phyloP scores from a whole-genome alignment of 2,329 filamentous ascomycete genomes.

The Fusarium sp. region DNA sequence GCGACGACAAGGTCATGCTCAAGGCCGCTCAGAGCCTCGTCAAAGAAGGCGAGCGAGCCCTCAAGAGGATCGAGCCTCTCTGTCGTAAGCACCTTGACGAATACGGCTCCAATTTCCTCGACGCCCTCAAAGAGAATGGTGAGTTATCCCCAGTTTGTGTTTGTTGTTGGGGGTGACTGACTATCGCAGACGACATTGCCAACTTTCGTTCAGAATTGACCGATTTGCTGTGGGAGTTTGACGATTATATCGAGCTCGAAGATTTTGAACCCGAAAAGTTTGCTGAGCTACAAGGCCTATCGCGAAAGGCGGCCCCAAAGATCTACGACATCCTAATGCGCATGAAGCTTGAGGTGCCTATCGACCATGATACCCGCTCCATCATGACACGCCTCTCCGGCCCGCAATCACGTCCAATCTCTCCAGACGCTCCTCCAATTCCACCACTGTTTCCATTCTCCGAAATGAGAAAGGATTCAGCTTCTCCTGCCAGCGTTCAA shows the following conservation, averaged over 20 bases:
- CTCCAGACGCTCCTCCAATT: slow-evolving; percentile 40
- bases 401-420: slow-evolving; percentile 45
- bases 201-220: slow-evolving; percentile 60
- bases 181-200: slow-evolving; percentile 60
- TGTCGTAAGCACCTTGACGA: slow-evolving; percentile 62
- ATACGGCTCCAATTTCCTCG: slow-evolving; percentile 62
- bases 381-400: slow-evolving; percentile 45
- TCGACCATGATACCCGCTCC: slow-evolving; percentile 43
- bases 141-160: slow-evolving; percentile 34
- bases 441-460: slow-evolving; percentile 39
- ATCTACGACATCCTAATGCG: slow-evolving; percentile 65
- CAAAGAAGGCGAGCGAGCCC: slow-evolving; percentile 61
- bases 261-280: slow-evolving; percentile 65
- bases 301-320: slow-evolving; percentile 61
- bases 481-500: slow-evolving; percentile 6
- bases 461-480: slow-evolving; percentile 19
- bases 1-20: slow-evolving; percentile 59
- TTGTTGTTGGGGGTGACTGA: slow-evolving; percentile 9
- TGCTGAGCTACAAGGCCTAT: slow-evolving; percentile 59
- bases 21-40: slow-evolving; percentile 61
- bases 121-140: slow-evolving; percentile 67
- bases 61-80: slow-evolving; percentile 64
- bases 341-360: slow-evolving; percentile 62
- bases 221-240: slow-evolving; percentile 67
- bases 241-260: slow-evolving; percentile 64